Base-by-base conservation (phyloP, 345 rosid genomes). In the Syzygium oleosum region DNA sequence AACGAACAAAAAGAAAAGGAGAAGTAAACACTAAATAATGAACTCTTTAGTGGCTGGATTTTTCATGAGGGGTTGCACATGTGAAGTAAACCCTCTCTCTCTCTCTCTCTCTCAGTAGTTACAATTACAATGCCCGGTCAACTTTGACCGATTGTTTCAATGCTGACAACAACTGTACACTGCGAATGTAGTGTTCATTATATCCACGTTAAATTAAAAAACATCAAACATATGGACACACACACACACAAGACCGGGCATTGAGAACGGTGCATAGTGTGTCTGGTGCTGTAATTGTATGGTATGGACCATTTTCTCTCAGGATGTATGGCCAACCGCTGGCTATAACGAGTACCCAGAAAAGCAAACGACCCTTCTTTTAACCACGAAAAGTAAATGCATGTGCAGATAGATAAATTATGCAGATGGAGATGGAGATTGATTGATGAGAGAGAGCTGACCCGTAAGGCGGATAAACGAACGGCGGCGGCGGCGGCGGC, bases 401-500 rank as follows among this genome's bases (percentile, higher is more conserved):
- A 52, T 34, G 59, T 52, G 86, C 63, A 56, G 85, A 84, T 27
- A 23, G 25, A 27, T 46, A 11, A 16, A 15, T 52, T 16, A 21
- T 16, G 79, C 43, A 68, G 46, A 52, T 27, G 58, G 41, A 53
- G 25, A 43, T n/a, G 53, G 85, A 52, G 38, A 22, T 83, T 85
- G 41, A 34, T 59, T 25, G 23, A 43, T 43, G 46, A 43, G 46
- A 29, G 54, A 43, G n/a, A 87, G 83, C 95, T 93, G 59, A 95
- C 96, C 93, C 96, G 91, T 93, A 93, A 85, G 91, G 91, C 29
- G 93, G 93, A 91, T 93, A 94, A 41, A 94, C 80, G 85, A 94
- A 85, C 22, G 93, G 88, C 68, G 91, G 93, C 21, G 92, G 92
- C 27, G 93, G 89, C 52, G 92, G 91, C 0, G 89, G 90, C 1